These are phyloP conservation scores for Pascua sp. DNA, from an alignment of 1,284 basidiomycete species.

Conservation along the genomic window DNA sequence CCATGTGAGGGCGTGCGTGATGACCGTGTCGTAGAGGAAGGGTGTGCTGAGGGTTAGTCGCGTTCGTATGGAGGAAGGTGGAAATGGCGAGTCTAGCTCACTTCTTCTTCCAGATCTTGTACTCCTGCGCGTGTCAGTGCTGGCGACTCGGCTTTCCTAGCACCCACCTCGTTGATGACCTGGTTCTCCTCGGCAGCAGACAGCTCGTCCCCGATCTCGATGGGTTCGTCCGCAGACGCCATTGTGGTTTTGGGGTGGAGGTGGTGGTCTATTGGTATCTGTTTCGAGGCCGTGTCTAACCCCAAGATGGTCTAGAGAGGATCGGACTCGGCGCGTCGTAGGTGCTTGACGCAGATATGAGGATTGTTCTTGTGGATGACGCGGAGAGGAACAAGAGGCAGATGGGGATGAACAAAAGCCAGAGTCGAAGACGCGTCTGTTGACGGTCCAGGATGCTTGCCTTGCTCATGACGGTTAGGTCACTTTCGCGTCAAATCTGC, in stretches of 20 bases:
- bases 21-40: constrained; percentile 94
- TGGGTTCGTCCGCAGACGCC: constrained; percentile 35
- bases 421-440: too few species aligned
- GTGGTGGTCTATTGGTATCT: too few species aligned
- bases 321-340: too few species aligned
- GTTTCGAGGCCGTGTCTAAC: too few species aligned
- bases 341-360: too few species aligned
- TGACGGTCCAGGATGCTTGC: too few species aligned
- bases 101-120: constrained; percentile 77
- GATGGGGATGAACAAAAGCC: too few species aligned
- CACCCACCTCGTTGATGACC: constrained; percentile 78
- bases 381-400: too few species aligned
- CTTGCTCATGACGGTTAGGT: too few species aligned
- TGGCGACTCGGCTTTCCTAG: not conserved
- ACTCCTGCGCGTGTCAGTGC: constrained; percentile 46
- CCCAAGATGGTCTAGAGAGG: too few species aligned
- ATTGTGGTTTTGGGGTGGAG: constrained; percentile 7
- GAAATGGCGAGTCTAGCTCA: constrained; percentile 17
- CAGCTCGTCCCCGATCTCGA: constrained; percentile 59
- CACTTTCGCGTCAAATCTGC: too few species aligned
- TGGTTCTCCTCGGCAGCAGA: constrained; percentile 64
- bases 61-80: not conserved
- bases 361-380: too few species aligned
- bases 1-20: constrained; percentile 98
- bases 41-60: constrained; percentile 57